A percentile compares a stretch with the other conserved stretches of the same genome.
These are phyloP conservation scores for Raffaelea albimanens DNA, from an alignment of 2,329 filamentous ascomycete genomes.

Conservation along the genomic window DNA sequence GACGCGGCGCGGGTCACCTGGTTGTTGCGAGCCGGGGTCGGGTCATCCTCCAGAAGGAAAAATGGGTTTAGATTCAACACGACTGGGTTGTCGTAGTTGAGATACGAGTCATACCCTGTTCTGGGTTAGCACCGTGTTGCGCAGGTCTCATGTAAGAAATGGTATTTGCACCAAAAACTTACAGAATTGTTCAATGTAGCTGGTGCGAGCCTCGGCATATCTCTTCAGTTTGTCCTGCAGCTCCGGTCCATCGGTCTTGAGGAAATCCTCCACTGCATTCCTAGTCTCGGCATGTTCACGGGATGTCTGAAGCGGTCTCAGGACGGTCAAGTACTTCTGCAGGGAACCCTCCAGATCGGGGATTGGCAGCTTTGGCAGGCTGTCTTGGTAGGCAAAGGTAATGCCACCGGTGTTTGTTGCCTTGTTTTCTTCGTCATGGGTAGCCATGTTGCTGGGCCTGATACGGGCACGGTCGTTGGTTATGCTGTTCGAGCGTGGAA, in stretches of 20 bases:
- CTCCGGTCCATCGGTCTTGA: conserved; percentile 69
- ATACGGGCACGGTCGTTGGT: conserved; percentile 15
- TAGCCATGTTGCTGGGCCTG: conserved; percentile 12
- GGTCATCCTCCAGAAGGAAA: conserved; percentile 94
- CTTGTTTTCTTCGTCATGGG: conserved; percentile 36
- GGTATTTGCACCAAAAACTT: conserved; percentile 29
- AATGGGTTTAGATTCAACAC: conserved; percentile 97
- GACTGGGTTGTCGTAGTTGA: conserved; percentile 96
- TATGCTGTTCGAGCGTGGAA: conserved; percentile 11
- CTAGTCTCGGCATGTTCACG: conserved; percentile 78
- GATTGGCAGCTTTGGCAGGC: conserved; percentile 83
- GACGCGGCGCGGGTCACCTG: conserved; percentile 93
- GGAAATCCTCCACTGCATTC: conserved; percentile 72
- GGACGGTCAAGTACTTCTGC: conserved; percentile 66
- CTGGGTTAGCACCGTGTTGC: background rate
- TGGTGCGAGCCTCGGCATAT: conserved; percentile 83
- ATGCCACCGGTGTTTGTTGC: conserved; percentile 57
- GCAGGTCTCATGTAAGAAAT: no score
- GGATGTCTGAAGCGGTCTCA: conserved; percentile 70
- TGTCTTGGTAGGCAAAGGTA: conserved; percentile 84
- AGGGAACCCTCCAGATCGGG: conserved; percentile 74
- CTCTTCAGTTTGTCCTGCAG: conserved; percentile 83
- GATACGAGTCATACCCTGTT: conserved; percentile 93
- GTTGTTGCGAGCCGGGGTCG: conserved; percentile 90
- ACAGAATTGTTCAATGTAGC: conserved; percentile 99